These are phyloP conservation scores for Nemania sp. DNA, from an alignment of 2,329 filamentous ascomycete genomes.

Conservation along the genomic window DNA sequence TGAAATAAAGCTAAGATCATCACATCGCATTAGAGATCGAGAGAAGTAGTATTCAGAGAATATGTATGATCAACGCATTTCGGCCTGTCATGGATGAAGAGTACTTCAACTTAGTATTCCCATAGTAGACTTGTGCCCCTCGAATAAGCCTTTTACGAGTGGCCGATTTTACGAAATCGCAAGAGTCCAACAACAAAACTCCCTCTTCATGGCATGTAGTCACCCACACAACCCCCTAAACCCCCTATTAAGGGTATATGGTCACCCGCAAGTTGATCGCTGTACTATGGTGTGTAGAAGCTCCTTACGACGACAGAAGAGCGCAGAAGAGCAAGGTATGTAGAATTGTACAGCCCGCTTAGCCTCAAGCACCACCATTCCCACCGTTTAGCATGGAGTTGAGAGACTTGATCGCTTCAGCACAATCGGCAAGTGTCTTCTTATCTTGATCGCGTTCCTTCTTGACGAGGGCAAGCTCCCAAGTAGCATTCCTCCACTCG, in stretches of 20 bases:
- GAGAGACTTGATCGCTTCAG: slow-evolving; percentile 6
- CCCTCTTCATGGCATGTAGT: no score
- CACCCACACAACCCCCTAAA: no score
- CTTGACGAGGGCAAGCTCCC: slow-evolving; percentile 9
- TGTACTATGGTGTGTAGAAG: no score
- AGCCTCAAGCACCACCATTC: not conserved
- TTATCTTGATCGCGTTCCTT: slow-evolving; percentile 14
- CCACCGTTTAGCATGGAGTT: slow-evolving; percentile 19
- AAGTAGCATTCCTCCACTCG: slow-evolving; percentile 2
- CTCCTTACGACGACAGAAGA: not conserved
- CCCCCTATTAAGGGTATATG: no score
- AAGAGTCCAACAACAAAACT: not conserved
- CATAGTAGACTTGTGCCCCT: not conserved
- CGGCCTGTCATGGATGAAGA: not conserved
- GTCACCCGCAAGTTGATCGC: no score
- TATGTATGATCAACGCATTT: slow-evolving; percentile 6
- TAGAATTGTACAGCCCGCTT: not conserved
- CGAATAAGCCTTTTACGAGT: not conserved
- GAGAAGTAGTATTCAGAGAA: not conserved
- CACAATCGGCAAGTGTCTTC: slow-evolving; percentile 17
- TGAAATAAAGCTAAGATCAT: not conserved
- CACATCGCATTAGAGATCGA: not conserved
- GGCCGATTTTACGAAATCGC: not conserved
- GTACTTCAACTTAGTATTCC: not conserved
- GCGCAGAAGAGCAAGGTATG: no score